Conservation (phyloP, 1,139 yeast genomes). For the Hansenula sp. region DNA sequence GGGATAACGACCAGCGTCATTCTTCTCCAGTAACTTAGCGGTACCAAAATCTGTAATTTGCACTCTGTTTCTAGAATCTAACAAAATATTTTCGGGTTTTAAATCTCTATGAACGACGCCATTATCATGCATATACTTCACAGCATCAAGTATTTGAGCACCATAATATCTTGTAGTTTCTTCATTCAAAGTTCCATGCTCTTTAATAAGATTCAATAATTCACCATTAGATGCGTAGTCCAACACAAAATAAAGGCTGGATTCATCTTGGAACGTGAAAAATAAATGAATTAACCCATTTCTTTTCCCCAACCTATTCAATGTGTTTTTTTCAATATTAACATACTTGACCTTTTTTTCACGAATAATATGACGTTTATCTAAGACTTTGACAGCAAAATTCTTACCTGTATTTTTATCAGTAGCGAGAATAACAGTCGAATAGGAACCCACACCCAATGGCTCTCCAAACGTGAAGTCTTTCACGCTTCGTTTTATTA, state of each 20-base stretch:
- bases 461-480: conserved; percentile 72
- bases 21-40: conserved; percentile 69
- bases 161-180: conserved; percentile 50
- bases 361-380: conserved; percentile 69
- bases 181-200: conserved; percentile 53
- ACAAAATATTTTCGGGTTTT: conserved; percentile 88
- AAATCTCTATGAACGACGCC: conserved; percentile 94
- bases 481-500: conserved; percentile 51
- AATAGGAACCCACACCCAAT: conserved; percentile 80
- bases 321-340: conserved; percentile 71
- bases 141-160: conserved; percentile 84
- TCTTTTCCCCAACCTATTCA: conserved; percentile 66
- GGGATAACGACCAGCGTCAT: conserved; percentile 48
- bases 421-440: conserved; percentile 69
- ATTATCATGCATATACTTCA: conserved; percentile 71
- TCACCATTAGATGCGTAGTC: conserved; percentile 85
- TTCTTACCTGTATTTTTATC: conserved; percentile 53
- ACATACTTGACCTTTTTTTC: conserved; percentile 80
- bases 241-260: conserved; percentile 65
- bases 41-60: conserved; percentile 99
- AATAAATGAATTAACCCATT: conserved; percentile 68
- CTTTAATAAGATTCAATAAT: conserved; percentile 55
- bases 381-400: conserved; percentile 72
- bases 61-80: conserved; percentile 75
- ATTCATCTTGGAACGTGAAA: conserved; percentile 77